phyloP scores from a whole-genome alignment of 176 grass and related monocot species.

The Miscanthus lutarioriparius region DNA sequence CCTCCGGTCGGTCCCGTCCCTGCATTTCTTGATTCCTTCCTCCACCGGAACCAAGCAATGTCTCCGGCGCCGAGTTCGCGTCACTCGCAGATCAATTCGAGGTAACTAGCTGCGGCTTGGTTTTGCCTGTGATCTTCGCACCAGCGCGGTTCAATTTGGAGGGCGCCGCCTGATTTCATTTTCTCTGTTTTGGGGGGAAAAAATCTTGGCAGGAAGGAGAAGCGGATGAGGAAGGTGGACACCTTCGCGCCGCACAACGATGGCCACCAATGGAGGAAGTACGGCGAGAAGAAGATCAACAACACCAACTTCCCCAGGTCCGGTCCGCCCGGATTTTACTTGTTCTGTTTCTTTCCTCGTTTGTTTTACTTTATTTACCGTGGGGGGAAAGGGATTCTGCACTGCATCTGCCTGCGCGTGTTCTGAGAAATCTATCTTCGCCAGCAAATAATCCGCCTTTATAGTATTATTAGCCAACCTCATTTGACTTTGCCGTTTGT shows the following conservation, averaged over 20 bases:
- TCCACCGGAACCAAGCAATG: constrained; percentile 22
- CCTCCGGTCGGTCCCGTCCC: not conserved
- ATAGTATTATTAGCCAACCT: not conserved
- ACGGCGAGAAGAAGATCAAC: constrained; percentile 87
- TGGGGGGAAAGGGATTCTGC: not conserved
- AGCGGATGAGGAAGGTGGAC: constrained; percentile 51
- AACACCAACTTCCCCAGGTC: constrained; percentile 67
- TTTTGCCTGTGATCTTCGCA: not conserved
- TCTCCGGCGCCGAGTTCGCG: constrained; percentile 49
- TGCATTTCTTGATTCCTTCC: constrained; percentile 4
- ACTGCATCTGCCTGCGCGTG: constrained; percentile 3
- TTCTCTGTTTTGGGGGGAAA: not conserved
- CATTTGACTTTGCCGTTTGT: not conserved
- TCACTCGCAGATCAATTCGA: constrained; percentile 41
- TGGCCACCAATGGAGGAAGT: constrained; percentile 93
- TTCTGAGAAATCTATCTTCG: not conserved
- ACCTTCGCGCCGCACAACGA: constrained; percentile 73
- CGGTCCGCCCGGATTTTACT: not conserved
- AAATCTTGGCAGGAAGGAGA: constrained; percentile 49
- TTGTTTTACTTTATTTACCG: not conserved
- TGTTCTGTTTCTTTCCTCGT: not conserved
- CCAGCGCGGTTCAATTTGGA: not conserved
- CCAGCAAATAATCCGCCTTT: not conserved
- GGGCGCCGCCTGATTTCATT: not conserved
- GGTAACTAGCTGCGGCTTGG: not conserved